Evolutionary conservation across 805 yeast species (phyloP).

Genomic region (Blastobotrys attinorum): DNA sequence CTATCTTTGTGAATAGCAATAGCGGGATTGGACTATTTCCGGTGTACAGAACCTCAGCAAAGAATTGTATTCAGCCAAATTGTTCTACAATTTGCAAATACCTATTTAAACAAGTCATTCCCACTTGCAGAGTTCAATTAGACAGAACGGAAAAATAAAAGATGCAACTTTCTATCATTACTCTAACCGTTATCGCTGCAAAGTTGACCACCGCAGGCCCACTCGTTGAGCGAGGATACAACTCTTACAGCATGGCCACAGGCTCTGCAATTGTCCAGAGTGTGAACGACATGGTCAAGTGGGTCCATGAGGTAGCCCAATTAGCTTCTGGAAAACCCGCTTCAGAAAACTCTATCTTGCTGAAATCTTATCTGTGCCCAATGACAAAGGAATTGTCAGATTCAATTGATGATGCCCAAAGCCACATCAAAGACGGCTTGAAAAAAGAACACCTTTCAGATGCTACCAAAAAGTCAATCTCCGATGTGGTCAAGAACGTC

Average conservation of each 20-base stretch:
- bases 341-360: background rate
- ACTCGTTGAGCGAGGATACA: background rate
- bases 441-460: background rate
- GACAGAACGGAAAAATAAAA: no score
- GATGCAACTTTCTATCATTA: background rate
- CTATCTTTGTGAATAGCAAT: no score
- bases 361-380: background rate
- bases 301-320: background rate
- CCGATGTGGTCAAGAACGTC: background rate
- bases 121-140: no score
- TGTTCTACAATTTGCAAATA: no score
- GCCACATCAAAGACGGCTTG: background rate
- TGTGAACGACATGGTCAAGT: background rate
- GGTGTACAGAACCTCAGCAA: no score
- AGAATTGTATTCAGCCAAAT: no score
- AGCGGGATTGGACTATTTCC: no score
- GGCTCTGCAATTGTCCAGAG: background rate
- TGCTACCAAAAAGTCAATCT: background rate
- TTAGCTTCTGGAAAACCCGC: background rate
- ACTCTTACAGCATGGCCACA: background rate
- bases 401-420: background rate
- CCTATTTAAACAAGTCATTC: no score
- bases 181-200: background rate
- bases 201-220: background rate
- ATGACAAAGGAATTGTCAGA: background rate